Base-by-base conservation (phyloP, 208 protist species). In the Leishmania gerbilli region DNA sequence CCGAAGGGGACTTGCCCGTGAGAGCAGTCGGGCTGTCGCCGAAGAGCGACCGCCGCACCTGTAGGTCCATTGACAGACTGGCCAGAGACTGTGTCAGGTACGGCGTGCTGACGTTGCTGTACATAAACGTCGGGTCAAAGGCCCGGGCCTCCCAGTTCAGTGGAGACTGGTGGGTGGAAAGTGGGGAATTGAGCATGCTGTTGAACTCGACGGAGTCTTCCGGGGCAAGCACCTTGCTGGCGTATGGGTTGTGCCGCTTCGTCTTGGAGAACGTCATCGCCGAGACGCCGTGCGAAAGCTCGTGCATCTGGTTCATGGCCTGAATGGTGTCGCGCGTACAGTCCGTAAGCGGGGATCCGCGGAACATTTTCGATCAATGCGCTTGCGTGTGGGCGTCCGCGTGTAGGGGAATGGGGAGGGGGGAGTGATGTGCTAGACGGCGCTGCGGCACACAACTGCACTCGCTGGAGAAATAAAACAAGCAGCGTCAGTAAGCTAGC, bases 171-270 rank as follows among this genome's bases (percentile, higher is more conserved):
- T 40, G 71, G 24, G 45, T 27, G 8, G 83, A 79, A 27, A 87
- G 76, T 11, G 82, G 82, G 11, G 82, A 86, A 51, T 53, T 80
- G 40, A 79, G 53, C 51, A 79, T 81, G 75, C 79, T 84, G 49
- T 68, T 79, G 80, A 71, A 80, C 72, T 85, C 80, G 7, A 88
- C 69, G 8, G 81, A 88, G 69, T 88, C 84, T 74, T 91, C 85
- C 11, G 85, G 85, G 4, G 86, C 86, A 2, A 93, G 81, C 76
- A 93, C 84, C n/a, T 79, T 79, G 60, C 64, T 81, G 68, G 80
- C 75, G 82, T 95, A 95, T 17, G 92, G 92, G 79, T 95, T 90
- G 86, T 95, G 92, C 31, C 81, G 85, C 68, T 82, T 75, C 56
- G 47, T 72, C 74, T 80, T 89, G 21, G 56, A 68, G 19, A 74